Evolutionary conservation across 2,329 filamentous ascomycete species (phyloP), one percentile per base, ranked within the genome.

Genomic region (Huntiella savannae): DNA sequence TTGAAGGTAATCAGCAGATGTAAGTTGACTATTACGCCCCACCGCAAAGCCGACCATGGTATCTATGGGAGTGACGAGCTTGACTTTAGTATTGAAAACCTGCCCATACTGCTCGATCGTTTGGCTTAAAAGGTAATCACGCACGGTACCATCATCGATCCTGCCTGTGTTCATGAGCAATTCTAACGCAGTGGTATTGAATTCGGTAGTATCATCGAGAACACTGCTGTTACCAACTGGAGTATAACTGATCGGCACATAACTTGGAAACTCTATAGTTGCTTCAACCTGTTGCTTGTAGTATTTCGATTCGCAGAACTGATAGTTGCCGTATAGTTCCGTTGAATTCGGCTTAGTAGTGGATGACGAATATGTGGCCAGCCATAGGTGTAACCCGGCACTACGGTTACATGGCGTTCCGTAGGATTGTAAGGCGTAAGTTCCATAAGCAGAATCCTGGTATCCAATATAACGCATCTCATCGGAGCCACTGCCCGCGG

Each of bases 241-340:
- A 0, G 51, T 28, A 0, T 47, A 42, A 28, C 36, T 42, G 7
- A 60, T 35, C 0, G 48, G 51, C 0, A 32, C 32, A 0, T 50
- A 42, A 1, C 51, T 2, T 0, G 58, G 59, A 1, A 45, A 44
- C 0, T 50, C 28, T 0, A 75, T 57, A 0, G 59, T 66, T 0
- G 66, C 64, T 0, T 56, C 53, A 0, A 70, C 67, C 0, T 57
- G 10, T 36, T 71, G 67, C n/a, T 60, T 57, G 42, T 61, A 65
- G 47, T 74, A 76, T 0, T 33, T 52, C 0, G 67, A 49, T 16
- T 63, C 54, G 41, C 69, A 73, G 41, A 63, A 72, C 0, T 65
- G 17, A 0, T 60, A 59, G 0, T 62, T 65, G 0, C 61, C 47
- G 6, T 13, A 13, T 15, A n/a, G 2, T n/a, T 40, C 34, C 4